These are phyloP conservation scores for Vanilla planifolia DNA, from an alignment of 106 monocot species.

Conservation along the genomic window DNA sequence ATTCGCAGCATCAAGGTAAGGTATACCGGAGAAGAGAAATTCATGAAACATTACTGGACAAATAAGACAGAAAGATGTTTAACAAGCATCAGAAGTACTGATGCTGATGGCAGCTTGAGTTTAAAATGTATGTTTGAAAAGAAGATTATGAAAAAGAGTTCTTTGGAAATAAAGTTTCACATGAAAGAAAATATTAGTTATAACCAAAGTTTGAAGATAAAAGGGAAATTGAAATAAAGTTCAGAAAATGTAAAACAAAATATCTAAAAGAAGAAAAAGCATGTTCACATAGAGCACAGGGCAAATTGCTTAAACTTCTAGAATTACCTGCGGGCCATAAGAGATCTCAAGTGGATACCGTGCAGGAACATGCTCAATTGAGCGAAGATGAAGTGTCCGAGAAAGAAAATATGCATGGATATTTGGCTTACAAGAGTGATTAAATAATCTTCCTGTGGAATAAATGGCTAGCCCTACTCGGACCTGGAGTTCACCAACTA, in stretches of 20 bases:
- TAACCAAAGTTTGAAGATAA: too few species aligned
- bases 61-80: background rate
- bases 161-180: too few species aligned
- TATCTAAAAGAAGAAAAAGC: too few species aligned
- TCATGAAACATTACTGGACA: too few species aligned
- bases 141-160: too few species aligned
- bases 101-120: too few species aligned
- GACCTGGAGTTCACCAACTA: constrained; percentile 28
- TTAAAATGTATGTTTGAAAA: too few species aligned
- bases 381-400: constrained; percentile 59
- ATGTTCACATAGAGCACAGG: background rate
- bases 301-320: background rate
- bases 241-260: too few species aligned
- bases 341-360: constrained; percentile 78
- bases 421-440: constrained; percentile 95
- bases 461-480: constrained; percentile 91
- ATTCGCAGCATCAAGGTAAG: constrained; percentile 8
- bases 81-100: background rate
- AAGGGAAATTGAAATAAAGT: too few species aligned
- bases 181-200: too few species aligned
- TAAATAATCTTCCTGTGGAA: constrained; percentile 78
- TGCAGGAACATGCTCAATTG: constrained; percentile 65
- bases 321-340: constrained; percentile 87
- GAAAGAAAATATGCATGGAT: constrained; percentile 90
- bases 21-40: background rate